These are phyloP conservation scores for Globisporangium polare DNA, from an alignment of 352 stramenopile genomes.

Conservation along the genomic window DNA sequence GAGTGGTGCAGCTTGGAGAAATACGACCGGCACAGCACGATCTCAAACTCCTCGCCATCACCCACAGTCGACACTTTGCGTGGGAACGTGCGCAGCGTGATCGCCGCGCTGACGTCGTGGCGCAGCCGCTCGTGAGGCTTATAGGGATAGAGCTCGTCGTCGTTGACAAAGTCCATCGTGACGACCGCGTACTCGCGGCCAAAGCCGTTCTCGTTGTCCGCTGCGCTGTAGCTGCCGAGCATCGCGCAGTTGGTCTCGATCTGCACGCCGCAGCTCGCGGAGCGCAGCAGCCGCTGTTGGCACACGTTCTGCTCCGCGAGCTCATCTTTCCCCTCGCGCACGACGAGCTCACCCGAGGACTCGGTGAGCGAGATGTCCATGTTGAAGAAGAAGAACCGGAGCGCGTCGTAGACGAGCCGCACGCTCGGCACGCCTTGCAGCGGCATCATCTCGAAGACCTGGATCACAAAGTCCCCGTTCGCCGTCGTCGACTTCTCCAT, in stretches of 20 bases:
- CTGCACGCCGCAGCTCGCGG: not conserved
- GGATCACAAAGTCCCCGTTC: constrained; percentile 22
- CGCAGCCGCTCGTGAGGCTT: constrained; percentile 12
- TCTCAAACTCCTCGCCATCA: constrained; percentile 1
- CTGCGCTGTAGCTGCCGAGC: not conserved
- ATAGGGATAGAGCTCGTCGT: constrained; percentile 35
- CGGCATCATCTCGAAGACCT: constrained; percentile 21
- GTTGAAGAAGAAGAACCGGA: constrained; percentile 15
- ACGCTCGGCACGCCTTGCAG: constrained; percentile 3
- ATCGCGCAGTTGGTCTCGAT: constrained; percentile 11
- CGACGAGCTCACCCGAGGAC: constrained; percentile 27
- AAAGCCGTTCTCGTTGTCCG: constrained; percentile 3
- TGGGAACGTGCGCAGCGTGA: constrained; percentile 4
- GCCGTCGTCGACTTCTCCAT: constrained; percentile 23
- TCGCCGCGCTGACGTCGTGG: constrained; percentile 29
- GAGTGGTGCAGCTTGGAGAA: constrained; percentile 9
- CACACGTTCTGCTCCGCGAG: constrained; percentile 5
- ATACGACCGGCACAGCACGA: constrained; percentile 12
- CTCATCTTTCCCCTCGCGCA: constrained; percentile 29
- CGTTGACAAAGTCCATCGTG: constrained; percentile 40
- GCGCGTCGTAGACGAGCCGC: constrained; percentile 4
- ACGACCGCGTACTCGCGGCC: constrained; percentile 24
- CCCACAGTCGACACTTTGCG: constrained; percentile 1
- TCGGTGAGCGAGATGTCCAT: constrained; percentile 17
- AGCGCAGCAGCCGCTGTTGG: constrained; percentile 5